Base-by-base conservation (phyloP, 2,329 filamentous ascomycete species). In the Colletotrichum neosansevieriae region DNA sequence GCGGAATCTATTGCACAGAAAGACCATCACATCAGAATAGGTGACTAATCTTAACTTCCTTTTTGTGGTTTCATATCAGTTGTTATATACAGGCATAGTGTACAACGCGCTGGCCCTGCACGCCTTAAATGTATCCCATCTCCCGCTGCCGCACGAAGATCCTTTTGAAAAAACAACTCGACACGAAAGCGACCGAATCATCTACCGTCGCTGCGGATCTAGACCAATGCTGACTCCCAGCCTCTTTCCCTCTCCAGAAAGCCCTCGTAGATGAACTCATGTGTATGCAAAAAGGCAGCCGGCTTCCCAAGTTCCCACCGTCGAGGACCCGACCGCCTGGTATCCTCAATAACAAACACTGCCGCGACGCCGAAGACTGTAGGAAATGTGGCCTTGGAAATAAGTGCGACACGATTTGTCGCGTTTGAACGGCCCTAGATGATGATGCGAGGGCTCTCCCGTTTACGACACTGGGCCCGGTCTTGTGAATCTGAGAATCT, bases 81-180 rank as follows among this genome's bases (percentile, higher is more conserved):
- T 58, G 63, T 40, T 69, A 69, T 69, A 67, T 69, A 67, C 63
- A 69, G 51, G 42, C 50, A 58, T 67, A 69, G 44, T 69, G 42
- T 66, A 69, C 66, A 69, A 60, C 54, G 66, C 34, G 62, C 62
- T 53, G 42, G 49, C 49, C 42, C 56, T 60, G 36, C 62, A 29
- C 56, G 56, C 54, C 61, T 42, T 54, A 63, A 50, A 68, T 56
- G 66, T 69, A 69, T 60, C 40, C 40, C 29, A 32, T 47, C 60
- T 38, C 17, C 42, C 62, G 61, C 62, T 69, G 32, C 56, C 34
- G 36, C 42, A 64, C 49, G 42, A 32, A 32, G 34, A 42, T 15
- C 44, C 24, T 17, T 24, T 45, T 45, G 42, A 17, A 47, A 19
- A 50, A 24, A 15, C 45, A 54, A 47, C 11, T 60, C 61, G 50